These are phyloP conservation scores for Tylopilus subfusipes DNA, from an alignment of 768 basidiomycete species.

Conservation along the genomic window DNA sequence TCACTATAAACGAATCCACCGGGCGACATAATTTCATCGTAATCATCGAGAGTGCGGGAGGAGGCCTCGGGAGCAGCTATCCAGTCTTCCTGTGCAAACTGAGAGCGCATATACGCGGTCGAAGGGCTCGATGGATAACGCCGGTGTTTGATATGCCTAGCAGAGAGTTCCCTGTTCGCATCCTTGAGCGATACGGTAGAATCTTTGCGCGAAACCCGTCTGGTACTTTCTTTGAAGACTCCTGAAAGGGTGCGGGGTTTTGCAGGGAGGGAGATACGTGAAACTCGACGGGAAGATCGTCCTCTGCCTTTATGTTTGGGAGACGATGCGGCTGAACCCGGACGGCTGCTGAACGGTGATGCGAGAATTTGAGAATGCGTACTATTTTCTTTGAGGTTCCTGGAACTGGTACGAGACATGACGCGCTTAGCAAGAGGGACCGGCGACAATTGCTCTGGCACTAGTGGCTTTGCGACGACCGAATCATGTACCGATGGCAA, in stretches of 20 bases:
- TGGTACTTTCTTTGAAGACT: constrained; percentile 15
- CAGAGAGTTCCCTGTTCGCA: constrained; percentile 3
- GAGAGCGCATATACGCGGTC: constrained; percentile 28
- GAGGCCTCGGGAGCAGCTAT: constrained; percentile 10
- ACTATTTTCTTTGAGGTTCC: constrained; percentile 40
- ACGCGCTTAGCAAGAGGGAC: constrained; percentile 36
- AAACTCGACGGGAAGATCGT: constrained; percentile 11
- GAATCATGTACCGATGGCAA: constrained; percentile 23
- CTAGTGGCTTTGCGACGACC: constrained; percentile 16
- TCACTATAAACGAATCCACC: constrained; percentile 1
- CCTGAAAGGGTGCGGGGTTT: constrained; percentile 43
- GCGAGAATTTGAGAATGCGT: constrained; percentile 29
- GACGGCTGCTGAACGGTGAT: constrained; percentile 47
- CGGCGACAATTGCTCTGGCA: constrained; percentile 41
- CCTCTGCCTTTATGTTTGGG: constrained; percentile 26
- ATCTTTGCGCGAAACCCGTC: constrained; percentile 15
- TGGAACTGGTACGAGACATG: constrained; percentile 38
- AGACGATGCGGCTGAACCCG: constrained; percentile 39
- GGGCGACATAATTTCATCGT: not conserved
- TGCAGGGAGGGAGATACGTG: constrained; percentile 22
- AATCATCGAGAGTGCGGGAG: not conserved
- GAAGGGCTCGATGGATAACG: constrained; percentile 23
- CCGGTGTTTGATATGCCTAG: constrained; percentile 15
- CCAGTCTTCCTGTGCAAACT: constrained; percentile 12
- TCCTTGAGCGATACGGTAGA: constrained; percentile 19